Conservation (phyloP, 2,329 filamentous ascomycete species). For the Scedosporium aurantiacum region DNA sequence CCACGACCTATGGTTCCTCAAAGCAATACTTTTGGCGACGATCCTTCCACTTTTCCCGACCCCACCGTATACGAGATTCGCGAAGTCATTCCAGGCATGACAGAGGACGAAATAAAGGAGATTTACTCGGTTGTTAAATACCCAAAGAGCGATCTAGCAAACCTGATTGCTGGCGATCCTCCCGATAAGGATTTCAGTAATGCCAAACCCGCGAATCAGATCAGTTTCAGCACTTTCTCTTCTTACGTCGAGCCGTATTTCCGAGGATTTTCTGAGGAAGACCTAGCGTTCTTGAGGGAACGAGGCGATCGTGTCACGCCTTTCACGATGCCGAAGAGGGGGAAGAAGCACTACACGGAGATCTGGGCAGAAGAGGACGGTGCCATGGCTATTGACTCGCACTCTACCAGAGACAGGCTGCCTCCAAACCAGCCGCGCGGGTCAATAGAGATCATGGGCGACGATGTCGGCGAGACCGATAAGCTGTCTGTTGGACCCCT, state of each 20-base stretch:
- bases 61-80: conserved; percentile 92
- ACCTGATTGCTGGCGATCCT: conserved; percentile 78
- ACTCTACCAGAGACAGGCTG: conserved; percentile 52
- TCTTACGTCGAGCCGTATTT: conserved; percentile 88
- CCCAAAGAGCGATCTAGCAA: conserved; percentile 66
- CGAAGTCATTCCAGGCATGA: conserved; percentile 61
- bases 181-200: conserved; percentile 94
- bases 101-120: conserved; percentile 71
- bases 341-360: conserved; percentile 76
- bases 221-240: conserved; percentile 87
- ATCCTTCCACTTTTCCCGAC: conserved; percentile 83
- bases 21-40: conserved; percentile 81
- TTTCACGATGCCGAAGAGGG: conserved; percentile 77
- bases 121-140: conserved; percentile 83
- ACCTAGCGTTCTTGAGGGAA: conserved; percentile 85
- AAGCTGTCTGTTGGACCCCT: conserved; percentile 81
- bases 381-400: conserved; percentile 59
- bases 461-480: conserved; percentile 78
- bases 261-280: conserved; percentile 80
- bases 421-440: conserved; percentile 76
- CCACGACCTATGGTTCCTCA: conserved; percentile 58
- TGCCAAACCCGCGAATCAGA: conserved; percentile 86
- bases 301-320: conserved; percentile 73
- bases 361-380: conserved; percentile 94
- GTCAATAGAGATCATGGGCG: conserved; percentile 74